phyloP scores from a whole-genome alignment of 352 stramenopile genomes.

The Globisporangium nunn region DNA sequence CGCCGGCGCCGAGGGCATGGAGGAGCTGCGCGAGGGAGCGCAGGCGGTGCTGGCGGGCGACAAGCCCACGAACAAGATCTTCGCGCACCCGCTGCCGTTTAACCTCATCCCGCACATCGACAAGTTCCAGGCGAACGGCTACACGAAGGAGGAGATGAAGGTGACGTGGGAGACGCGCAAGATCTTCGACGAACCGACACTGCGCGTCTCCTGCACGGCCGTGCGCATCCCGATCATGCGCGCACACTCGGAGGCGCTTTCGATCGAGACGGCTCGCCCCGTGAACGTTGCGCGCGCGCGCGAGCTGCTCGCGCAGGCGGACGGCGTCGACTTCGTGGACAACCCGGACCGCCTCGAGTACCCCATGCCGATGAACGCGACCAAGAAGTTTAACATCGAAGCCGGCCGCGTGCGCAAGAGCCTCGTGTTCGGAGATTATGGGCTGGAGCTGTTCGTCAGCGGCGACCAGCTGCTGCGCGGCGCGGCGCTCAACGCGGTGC shows the following conservation, averaged over 20 bases:
- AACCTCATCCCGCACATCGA: slow-evolving; percentile 99
- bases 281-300: slow-evolving; percentile 83
- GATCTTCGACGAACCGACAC: slow-evolving; percentile 90
- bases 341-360: slow-evolving; percentile 81
- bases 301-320: slow-evolving; percentile 73
- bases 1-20: slow-evolving; percentile 90
- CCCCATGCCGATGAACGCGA: slow-evolving; percentile 96
- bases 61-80: slow-evolving; percentile 86
- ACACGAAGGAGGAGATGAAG: slow-evolving; percentile 99
- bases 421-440: slow-evolving; percentile 93
- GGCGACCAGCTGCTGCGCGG: slow-evolving; percentile 96
- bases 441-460: slow-evolving; percentile 96
- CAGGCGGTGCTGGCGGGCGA: slow-evolving; percentile 74
- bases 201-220: slow-evolving; percentile 90
- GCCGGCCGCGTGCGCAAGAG: slow-evolving; percentile 92
- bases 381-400: slow-evolving; percentile 97
- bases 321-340: slow-evolving; percentile 94
- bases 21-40: slow-evolving; percentile 91
- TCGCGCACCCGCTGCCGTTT: slow-evolving; percentile 96
- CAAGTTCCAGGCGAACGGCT: slow-evolving; percentile 98
- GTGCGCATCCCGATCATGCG: slow-evolving; percentile 96
- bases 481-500: slow-evolving; percentile 95
- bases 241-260: slow-evolving; percentile 95
- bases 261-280: slow-evolving; percentile 90
- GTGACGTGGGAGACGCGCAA: slow-evolving; percentile 98